Conservation (phyloP, 345 rosid species). For the Cardamine resedifolia region DNA sequence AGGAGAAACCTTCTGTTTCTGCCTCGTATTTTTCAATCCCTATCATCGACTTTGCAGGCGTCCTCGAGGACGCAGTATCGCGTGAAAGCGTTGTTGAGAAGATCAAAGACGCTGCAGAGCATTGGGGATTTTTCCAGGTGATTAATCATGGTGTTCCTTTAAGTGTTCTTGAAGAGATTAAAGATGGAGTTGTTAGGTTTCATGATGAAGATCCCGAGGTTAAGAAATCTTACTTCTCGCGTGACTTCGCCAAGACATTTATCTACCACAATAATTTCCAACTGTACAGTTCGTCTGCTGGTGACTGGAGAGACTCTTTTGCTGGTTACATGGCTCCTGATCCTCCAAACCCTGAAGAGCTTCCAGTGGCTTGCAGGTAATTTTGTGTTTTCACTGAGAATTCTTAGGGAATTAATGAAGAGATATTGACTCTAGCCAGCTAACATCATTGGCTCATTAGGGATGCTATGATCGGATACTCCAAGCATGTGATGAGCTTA, state of each 20-base stretch:
- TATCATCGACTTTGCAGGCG: constrained; percentile 40
- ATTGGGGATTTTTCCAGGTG: constrained; percentile 53
- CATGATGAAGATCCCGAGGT: constrained; percentile 42
- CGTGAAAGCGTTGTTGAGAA: constrained; percentile 25
- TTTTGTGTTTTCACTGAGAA: background rate
- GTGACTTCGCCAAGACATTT: constrained; percentile 34
- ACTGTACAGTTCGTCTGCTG: constrained; percentile 16
- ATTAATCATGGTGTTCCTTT: constrained; percentile 52
- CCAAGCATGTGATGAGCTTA: constrained; percentile 36
- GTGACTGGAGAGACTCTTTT: constrained; percentile 40
- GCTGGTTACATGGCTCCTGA: constrained; percentile 30
- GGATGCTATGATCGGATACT: constrained; percentile 40
- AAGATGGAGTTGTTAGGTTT: constrained; percentile 40
- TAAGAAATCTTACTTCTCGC: constrained; percentile 43
- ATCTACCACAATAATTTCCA: constrained; percentile 35
- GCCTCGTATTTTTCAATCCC: constrained; percentile 33
- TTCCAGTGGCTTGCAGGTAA: constrained; percentile 42
- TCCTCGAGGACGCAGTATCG: background rate
- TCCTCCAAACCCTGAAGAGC: constrained; percentile 39
- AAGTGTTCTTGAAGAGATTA: constrained; percentile 34
- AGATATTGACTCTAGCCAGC: background rate
- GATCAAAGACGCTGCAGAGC: constrained; percentile 40
- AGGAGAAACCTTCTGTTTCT: background rate
- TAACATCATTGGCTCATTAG: constrained; percentile 28
- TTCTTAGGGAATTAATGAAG: background rate